These are phyloP conservation scores for Stachybotrys chlorohalonatus DNA, from an alignment of 2,329 filamentous ascomycete species.

Conservation along the genomic window DNA sequence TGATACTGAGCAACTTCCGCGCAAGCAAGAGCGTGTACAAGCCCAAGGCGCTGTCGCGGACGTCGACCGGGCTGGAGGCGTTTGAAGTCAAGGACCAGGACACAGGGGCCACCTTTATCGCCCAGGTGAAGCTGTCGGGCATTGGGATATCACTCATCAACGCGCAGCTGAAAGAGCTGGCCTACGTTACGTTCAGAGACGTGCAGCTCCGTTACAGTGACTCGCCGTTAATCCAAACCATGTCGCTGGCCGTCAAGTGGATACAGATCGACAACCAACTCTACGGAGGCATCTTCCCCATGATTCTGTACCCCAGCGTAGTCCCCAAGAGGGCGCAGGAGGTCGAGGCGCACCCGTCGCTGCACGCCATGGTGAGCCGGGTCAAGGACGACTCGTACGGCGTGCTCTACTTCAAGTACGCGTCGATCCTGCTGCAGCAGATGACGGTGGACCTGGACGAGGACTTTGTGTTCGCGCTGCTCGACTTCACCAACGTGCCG, in stretches of 20 bases:
- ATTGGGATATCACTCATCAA: slow-evolving; percentile 93
- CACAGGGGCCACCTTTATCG: slow-evolving; percentile 79
- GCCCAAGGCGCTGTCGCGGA: slow-evolving; percentile 40
- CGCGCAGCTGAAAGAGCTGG: slow-evolving; percentile 79
- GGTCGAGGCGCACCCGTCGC: slow-evolving; percentile 89
- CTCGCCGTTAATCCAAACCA: slow-evolving; percentile 85
- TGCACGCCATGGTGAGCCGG: slow-evolving; percentile 82
- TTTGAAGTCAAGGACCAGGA: slow-evolving; percentile 95
- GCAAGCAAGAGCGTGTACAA: slow-evolving; percentile 85
- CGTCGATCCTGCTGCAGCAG: slow-evolving; percentile 85
- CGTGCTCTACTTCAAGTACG: slow-evolving; percentile 97
- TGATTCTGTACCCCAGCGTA: slow-evolving; percentile 93
- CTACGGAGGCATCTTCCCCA: slow-evolving; percentile 96
- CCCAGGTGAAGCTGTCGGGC: slow-evolving; percentile 79
- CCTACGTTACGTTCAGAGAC: slow-evolving; percentile 88
- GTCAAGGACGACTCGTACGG: slow-evolving; percentile 99
- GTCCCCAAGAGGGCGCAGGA: slow-evolving; percentile 96
- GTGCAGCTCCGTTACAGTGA: slow-evolving; percentile 88
- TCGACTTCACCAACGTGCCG: slow-evolving; percentile 90
- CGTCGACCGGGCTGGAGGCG: slow-evolving; percentile 39
- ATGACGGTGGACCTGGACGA: slow-evolving; percentile 98
- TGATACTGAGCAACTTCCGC: slow-evolving; percentile 91
- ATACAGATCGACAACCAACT: slow-evolving; percentile 98
- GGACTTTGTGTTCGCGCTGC: slow-evolving; percentile 91
- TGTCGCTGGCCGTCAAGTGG: slow-evolving; percentile 92